Conservation (phyloP, 73 alveolate species). For the Blepharisma stoltei region DNA sequence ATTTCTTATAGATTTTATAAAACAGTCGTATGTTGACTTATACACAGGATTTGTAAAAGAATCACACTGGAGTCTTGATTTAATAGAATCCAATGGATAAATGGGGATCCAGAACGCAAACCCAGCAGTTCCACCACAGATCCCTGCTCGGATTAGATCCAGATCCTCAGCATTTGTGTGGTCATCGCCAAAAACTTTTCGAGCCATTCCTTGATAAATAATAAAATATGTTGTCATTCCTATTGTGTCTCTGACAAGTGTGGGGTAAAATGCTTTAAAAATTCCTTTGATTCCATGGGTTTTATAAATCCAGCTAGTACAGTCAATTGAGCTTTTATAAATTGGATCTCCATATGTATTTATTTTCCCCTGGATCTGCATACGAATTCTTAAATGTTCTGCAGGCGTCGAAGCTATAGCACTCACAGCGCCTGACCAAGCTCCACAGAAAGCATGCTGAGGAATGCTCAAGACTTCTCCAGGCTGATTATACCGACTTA, state of each 20-base stretch:
- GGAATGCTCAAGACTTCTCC: neutral
- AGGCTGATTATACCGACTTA: neutral
- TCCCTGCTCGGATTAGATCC: neutral
- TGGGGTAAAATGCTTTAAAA: neutral
- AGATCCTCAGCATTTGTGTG: neutral
- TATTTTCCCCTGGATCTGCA: neutral
- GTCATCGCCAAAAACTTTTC: neutral
- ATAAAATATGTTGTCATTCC: neutral
- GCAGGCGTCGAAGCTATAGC: slow-evolving; percentile 5
- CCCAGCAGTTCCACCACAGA: slow-evolving; percentile 10
- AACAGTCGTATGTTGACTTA: neutral
- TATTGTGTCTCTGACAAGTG: neutral
- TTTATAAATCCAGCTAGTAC: neutral
- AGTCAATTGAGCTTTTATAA: neutral
- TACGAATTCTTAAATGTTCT: neutral
- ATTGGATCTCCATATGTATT: neutral
- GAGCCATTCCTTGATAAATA: neutral
- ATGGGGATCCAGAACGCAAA: neutral
- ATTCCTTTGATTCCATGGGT: neutral
- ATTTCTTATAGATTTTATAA: neutral
- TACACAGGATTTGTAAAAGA: neutral
- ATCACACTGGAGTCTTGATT: slow-evolving; percentile 24
- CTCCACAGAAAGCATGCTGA: slow-evolving; percentile 21
- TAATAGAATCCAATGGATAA: slow-evolving; percentile 12
- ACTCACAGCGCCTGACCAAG: slow-evolving; percentile 1